Evolutionary conservation across 139 green algal species (phyloP).

Genomic region (Picochlorum sp.): DNA sequence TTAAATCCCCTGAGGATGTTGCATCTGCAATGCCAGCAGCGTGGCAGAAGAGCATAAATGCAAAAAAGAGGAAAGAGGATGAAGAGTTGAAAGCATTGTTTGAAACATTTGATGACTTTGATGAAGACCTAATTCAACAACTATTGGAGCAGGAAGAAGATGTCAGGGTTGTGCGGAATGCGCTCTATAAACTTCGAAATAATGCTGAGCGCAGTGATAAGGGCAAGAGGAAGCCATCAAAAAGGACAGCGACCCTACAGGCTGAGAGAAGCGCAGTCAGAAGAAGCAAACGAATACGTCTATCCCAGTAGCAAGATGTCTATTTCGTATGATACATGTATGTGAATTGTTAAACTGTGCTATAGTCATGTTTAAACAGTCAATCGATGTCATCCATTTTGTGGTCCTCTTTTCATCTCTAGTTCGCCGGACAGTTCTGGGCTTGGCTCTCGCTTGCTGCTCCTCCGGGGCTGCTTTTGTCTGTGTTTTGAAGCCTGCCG

Average conservation of each 20-base stretch:
- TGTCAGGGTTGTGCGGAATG: conserved; percentile 17
- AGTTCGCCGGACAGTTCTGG: no score
- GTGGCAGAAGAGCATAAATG: background rate
- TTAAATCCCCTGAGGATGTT: background rate
- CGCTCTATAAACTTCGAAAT: conserved; percentile 16
- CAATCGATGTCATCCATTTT: no score
- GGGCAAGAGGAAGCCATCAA: conserved; percentile 15
- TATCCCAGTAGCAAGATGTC: no score
- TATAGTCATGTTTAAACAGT: no score
- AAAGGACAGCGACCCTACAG: no score
- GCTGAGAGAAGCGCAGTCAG: no score
- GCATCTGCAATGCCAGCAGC: conserved; percentile 10
- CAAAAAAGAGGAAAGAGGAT: background rate
- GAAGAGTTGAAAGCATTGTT: conserved; percentile 10
- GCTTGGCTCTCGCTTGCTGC: no score
- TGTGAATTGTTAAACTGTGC: no score
- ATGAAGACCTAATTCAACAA: conserved; percentile 34
- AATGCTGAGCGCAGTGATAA: conserved; percentile 15
- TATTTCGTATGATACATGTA: no score
- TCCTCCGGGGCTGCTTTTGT: no score
- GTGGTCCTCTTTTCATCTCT: no score
- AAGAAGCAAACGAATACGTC: no score
- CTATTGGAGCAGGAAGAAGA: conserved; percentile 67
- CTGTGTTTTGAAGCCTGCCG: conserved; percentile 57
- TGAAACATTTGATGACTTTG: conserved; percentile 43